Percentiles rank a stretch among this genome's conserved stretches.
These are phyloP conservation scores for Myriosclerotinia duriaeana DNA, from an alignment of 2,329 filamentous ascomycete species.

Conservation along the genomic window DNA sequence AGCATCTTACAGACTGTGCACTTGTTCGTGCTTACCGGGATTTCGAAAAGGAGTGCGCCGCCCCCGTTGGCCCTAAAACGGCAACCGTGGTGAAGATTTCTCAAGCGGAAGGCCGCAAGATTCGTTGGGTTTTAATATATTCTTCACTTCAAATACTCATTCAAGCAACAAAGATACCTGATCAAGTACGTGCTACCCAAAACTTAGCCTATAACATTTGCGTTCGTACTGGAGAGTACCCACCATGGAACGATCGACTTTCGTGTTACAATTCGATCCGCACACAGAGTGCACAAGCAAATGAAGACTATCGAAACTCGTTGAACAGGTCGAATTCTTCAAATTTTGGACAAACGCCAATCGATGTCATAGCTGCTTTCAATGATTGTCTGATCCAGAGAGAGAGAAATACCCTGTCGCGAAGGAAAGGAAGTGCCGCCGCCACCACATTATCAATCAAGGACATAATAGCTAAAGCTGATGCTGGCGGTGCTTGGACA, in stretches of 20 bases:
- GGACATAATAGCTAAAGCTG: slow-evolving; percentile 36
- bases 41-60: slow-evolving; percentile 64
- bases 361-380: slow-evolving; percentile 53
- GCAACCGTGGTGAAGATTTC: slow-evolving; percentile 59
- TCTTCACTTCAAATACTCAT: slow-evolving; percentile 70
- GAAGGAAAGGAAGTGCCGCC: slow-evolving; percentile 24
- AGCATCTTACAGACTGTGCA: slow-evolving; percentile 42
- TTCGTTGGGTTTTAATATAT: slow-evolving; percentile 77
- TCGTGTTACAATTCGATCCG: slow-evolving; percentile 29
- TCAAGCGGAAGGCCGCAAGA: slow-evolving; percentile 68
- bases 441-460: slow-evolving; percentile 32
- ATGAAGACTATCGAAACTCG: slow-evolving; percentile 24
- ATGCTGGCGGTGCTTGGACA: slow-evolving; percentile 38
- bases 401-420: slow-evolving; percentile 29
- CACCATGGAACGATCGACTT: slow-evolving; percentile 35
- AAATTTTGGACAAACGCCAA: slow-evolving; percentile 9
- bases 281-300: slow-evolving; percentile 31
- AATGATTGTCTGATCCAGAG: slow-evolving; percentile 49
- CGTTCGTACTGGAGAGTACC: slow-evolving; percentile 33
- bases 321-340: slow-evolving; percentile 3
- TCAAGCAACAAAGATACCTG: slow-evolving; percentile 60
- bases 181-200: slow-evolving; percentile 58
- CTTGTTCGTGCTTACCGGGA: slow-evolving; percentile 67
- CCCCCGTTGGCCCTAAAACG: slow-evolving; percentile 49
- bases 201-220: slow-evolving; percentile 55